Evolutionary conservation across 2,329 filamentous ascomycete species (phyloP), one percentile per base, ranked within the genome.

Genomic region (Ophiostoma angusticollis): DNA sequence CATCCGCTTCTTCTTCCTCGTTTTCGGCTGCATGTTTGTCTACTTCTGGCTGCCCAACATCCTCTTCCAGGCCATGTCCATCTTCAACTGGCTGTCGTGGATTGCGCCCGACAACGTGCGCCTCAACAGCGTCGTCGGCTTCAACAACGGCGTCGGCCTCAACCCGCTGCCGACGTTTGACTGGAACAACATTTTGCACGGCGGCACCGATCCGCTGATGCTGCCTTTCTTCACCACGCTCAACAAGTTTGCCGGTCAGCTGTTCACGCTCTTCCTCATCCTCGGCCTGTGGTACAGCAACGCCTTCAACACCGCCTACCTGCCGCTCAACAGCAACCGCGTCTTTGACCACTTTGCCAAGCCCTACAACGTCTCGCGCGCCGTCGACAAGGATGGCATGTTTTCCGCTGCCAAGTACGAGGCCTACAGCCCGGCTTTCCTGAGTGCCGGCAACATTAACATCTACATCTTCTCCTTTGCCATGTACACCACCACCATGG

Each of bases 241-340:
- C 39, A 81, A 80, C 54, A 73, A 70, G 19, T 61, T 78, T 44
- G 57, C 77, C 34, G 75, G 74, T 21, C 64, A 70, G 37, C 62
- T 75, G 13, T 47, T 70, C 28, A 70, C 66, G 30, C 65, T 67
- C 49, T 68, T 71, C 58, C 58, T 78, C n/a, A 59, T 74, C 12
- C 52, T 70, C 3, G 70, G 58, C 17, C 51, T 80, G 7, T 77
- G 74, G 58, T 81, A 71, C 52, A 66, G 60, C 31, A 72, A 73
- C 39, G 55, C 68, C 1, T 78, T 69, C 58, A 70, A 72, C 53
- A 68, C 65, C 11, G 62, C 65, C 28, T 43, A 72, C 46, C 54
- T 70, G 19, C 63, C 64, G 22, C 66, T 71, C 55, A 69, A 67
- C 55, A 64, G 61, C 18, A 70, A 70, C 52, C 57, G 58, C 11